Evolutionary conservation across 2,329 filamentous ascomycete species (phyloP).

Genomic region (Ceratocystis papillata): DNA sequence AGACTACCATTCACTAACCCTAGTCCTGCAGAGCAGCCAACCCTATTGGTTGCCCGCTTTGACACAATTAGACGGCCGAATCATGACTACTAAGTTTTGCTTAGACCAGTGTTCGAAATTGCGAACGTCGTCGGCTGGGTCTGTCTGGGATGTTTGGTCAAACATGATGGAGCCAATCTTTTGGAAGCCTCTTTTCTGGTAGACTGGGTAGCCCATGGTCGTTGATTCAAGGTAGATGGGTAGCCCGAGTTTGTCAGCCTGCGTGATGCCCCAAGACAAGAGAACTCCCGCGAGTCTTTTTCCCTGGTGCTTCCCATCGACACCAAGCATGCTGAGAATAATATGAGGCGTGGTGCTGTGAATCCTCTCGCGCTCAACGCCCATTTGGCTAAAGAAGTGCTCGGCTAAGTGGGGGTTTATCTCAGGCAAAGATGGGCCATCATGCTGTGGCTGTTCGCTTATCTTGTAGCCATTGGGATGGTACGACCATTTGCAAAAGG

Average conservation of each 20-base stretch:
- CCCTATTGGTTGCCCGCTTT: not conserved
- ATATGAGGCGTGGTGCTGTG: slow-evolving; percentile 22
- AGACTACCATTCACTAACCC: too few relatives aligned
- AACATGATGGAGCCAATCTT: slow-evolving; percentile 19
- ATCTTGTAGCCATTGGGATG: slow-evolving; percentile 20
- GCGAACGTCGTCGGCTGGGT: not conserved
- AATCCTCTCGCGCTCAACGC: slow-evolving; percentile 17
- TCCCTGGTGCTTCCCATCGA: slow-evolving; percentile 17
- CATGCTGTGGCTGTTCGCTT: not conserved
- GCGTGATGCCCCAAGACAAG: slow-evolving; percentile 21
- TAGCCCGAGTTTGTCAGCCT: slow-evolving; percentile 18
- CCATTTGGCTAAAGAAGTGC: slow-evolving; percentile 22
- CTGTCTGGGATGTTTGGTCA: slow-evolving; percentile 9
- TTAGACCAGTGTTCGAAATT: slow-evolving; percentile 17
- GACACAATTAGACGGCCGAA: slow-evolving; percentile 11
- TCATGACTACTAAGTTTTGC: slow-evolving; percentile 21
- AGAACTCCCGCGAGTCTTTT: slow-evolving; percentile 15
- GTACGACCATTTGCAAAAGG: slow-evolving; percentile 24
- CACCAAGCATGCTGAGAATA: slow-evolving; percentile 22
- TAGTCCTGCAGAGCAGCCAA: not conserved
- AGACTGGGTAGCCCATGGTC: slow-evolving; percentile 20
- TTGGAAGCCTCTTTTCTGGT: slow-evolving; percentile 19
- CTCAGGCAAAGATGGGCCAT: not conserved
- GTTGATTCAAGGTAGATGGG: slow-evolving; percentile 23
- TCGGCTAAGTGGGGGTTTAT: slow-evolving; percentile 17